These are phyloP conservation scores for Botryosphaeria agaves DNA, from an alignment of 2,329 filamentous ascomycete genomes.

Conservation along the genomic window DNA sequence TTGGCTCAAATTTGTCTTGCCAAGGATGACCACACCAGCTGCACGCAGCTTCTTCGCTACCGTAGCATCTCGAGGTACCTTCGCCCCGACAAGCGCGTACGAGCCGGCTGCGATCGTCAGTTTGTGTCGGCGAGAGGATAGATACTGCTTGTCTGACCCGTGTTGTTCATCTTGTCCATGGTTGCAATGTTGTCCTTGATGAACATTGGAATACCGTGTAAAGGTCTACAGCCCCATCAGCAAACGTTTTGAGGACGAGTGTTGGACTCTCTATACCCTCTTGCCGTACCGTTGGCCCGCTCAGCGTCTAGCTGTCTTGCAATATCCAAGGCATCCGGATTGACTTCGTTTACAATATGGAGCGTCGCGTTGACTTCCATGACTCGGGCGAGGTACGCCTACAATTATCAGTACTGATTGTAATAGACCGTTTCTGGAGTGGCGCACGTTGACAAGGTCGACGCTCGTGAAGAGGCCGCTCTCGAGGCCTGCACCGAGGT, in stretches of 20 bases:
- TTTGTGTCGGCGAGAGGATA: not conserved
- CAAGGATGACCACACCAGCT: constrained; percentile 46
- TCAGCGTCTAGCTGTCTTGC: constrained; percentile 30
- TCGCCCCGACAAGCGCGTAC: constrained; percentile 41
- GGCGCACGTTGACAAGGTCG: constrained; percentile 32
- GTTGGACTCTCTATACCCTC: constrained; percentile 19
- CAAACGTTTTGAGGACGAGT: not conserved
- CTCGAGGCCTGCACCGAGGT: constrained; percentile 31
- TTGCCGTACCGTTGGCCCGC: constrained; percentile 25
- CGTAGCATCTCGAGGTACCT: constrained; percentile 38
- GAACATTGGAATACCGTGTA: constrained; percentile 48
- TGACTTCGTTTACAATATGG: constrained; percentile 35
- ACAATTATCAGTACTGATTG: not conserved
- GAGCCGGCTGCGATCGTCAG: constrained; percentile 34
- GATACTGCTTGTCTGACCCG: constrained; percentile 13
- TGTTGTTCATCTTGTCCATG: constrained; percentile 43
- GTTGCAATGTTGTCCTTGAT: constrained; percentile 54
- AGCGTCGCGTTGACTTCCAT: constrained; percentile 34
- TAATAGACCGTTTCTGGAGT: no score
- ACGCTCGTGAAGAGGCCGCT: constrained; percentile 35
- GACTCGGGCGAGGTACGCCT: constrained; percentile 35
- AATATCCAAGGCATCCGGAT: constrained; percentile 35
- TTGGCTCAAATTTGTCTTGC: constrained; percentile 47
- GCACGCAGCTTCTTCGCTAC: constrained; percentile 41
- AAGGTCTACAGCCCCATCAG: constrained; percentile 20